A percentile compares a stretch with the other conserved stretches of the same genome.
Evolutionary conservation across 2,329 filamentous ascomycete genomes (phyloP).

Genomic region (Xylaria sp.): DNA sequence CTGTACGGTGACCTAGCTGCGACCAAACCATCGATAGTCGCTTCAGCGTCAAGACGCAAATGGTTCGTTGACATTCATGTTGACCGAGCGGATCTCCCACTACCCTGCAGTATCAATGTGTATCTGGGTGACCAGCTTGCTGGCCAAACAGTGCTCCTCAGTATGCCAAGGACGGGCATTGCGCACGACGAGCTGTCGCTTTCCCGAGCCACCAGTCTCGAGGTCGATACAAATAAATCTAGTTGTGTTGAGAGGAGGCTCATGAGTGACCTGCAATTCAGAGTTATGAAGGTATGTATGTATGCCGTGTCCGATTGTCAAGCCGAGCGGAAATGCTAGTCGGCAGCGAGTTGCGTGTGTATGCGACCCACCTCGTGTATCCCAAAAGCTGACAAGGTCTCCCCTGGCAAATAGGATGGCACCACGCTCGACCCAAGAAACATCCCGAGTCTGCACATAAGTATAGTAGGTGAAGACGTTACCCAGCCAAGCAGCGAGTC

Average conservation of each 20-base stretch:
- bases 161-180: slow-evolving; percentile 52
- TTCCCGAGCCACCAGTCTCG: slow-evolving; percentile 32
- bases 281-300: slow-evolving; percentile 41
- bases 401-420: slow-evolving; percentile 27
- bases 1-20: slow-evolving; percentile 56
- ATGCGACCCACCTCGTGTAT: neutral
- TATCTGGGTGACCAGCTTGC: slow-evolving; percentile 47
- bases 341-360: slow-evolving; percentile 4
- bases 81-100: slow-evolving; percentile 52
- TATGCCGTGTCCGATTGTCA: slow-evolving; percentile 1
- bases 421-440: slow-evolving; percentile 27
- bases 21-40: neutral
- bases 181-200: slow-evolving; percentile 52
- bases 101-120: slow-evolving; percentile 54
- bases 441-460: slow-evolving; percentile 37
- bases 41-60: slow-evolving; percentile 39
- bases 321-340: slow-evolving; percentile 3
- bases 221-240: slow-evolving; percentile 9
- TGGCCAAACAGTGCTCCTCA: slow-evolving; percentile 52
- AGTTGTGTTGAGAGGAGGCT: slow-evolving; percentile 31
- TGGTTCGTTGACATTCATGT: slow-evolving; percentile 54
- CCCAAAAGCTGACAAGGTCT: slow-evolving; percentile 13
- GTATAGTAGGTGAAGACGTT: slow-evolving; percentile 38
- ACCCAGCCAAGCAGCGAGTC: slow-evolving; percentile 26
- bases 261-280: slow-evolving; percentile 34